Percentiles rank a stretch among this genome's conserved stretches.
Evolutionary conservation across 345 rosid species (phyloP).

Genomic region (Eucalyptus regnans): DNA sequence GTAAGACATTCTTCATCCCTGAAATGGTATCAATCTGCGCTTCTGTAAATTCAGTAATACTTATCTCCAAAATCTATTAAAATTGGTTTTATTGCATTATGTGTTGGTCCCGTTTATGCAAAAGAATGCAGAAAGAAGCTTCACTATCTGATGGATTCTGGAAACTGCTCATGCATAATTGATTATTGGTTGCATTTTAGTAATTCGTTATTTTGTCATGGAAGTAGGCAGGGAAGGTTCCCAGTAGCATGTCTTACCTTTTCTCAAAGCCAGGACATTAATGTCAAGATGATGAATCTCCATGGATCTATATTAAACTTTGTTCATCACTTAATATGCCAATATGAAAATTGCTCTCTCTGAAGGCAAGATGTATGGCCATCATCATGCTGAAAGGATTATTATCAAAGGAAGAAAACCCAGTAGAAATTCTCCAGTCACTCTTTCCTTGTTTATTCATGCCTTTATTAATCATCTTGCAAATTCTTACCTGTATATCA

Average conservation of each 20-base stretch:
- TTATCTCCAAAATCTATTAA: background rate
- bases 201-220: background rate
- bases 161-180: background rate
- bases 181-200: too few species aligned
- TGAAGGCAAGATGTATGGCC: background rate
- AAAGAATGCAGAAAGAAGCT: background rate
- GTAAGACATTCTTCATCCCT: background rate
- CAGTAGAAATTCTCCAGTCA: fast-evolving
- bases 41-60: background rate
- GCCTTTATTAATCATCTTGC: background rate
- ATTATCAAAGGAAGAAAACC: background rate
- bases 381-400: background rate
- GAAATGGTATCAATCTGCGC: background rate
- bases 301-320: too few species aligned
- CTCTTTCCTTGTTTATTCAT: background rate
- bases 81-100: too few species aligned
- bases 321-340: background rate
- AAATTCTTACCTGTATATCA: background rate
- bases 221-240: background rate
- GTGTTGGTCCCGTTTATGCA: background rate
- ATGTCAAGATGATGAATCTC: background rate
- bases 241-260: fast-evolving
- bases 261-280: background rate
- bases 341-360: background rate
- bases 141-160: background rate